Conservation (phyloP, 352 stramenopile species). For the Phytopythium ostracodes region DNA sequence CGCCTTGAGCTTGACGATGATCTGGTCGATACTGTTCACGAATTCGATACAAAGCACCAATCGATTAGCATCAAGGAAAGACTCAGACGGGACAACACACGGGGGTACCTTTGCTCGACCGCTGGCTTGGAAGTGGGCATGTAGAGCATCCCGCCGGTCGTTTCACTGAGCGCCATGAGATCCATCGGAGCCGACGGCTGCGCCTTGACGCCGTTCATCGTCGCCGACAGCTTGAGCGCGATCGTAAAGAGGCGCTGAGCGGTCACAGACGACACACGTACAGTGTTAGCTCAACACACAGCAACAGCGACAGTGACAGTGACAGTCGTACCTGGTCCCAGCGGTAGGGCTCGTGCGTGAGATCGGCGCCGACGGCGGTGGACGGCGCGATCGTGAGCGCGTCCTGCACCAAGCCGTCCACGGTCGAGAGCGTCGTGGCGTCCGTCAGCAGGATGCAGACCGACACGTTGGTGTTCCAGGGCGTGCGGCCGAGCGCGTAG, state of each 20-base stretch:
- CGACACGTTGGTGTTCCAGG: conserved; percentile 83
- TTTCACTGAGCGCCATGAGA: conserved; percentile 83
- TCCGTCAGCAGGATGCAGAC: conserved; percentile 82
- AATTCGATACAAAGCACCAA: background rate
- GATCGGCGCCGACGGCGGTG: conserved; percentile 57
- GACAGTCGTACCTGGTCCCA: conserved; percentile 58
- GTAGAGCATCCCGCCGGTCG: conserved; percentile 79
- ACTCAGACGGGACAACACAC: background rate
- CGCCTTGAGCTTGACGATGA: conserved; percentile 78
- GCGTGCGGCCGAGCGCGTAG: conserved; percentile 69
- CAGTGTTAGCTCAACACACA: no score
- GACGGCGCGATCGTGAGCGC: conserved; percentile 71
- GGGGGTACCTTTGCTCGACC: conserved; percentile 56
- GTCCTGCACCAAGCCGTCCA: conserved; percentile 71
- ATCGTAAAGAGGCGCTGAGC: conserved; percentile 65
- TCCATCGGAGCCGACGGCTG: conserved; percentile 55
- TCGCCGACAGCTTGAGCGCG: conserved; percentile 78
- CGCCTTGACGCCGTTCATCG: conserved; percentile 37
- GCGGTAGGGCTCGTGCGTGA: conserved; percentile 80
- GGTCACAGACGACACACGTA: background rate
- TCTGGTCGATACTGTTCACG: conserved; percentile 69
- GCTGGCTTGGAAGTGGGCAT: conserved; percentile 75
- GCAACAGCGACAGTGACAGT: no score
- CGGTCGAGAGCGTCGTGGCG: conserved; percentile 58
- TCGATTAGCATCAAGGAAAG: background rate